Percentiles rank a stretch among this genome's conserved stretches.
These are phyloP conservation scores for Mycena latifolia DNA, from an alignment of 768 basidiomycete species.

Conservation along the genomic window DNA sequence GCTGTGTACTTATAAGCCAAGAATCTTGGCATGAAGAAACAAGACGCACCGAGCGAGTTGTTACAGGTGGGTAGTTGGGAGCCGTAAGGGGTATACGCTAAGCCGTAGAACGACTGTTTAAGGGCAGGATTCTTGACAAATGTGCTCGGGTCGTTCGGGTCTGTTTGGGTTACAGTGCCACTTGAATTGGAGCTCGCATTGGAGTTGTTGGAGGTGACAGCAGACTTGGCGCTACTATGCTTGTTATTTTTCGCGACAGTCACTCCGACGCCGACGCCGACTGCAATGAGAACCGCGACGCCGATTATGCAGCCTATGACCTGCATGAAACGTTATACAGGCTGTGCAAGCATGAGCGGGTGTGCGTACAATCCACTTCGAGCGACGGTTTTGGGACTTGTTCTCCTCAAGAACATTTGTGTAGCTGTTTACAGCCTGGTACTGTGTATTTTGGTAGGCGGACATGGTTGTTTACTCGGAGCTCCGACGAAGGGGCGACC, in stretches of 20 bases:
- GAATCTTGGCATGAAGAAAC: not conserved
- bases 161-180: constrained; percentile 48
- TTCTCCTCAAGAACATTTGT: not conserved
- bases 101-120: constrained; percentile 83
- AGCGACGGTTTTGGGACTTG: constrained; percentile 48
- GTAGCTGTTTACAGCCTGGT: constrained; percentile 22
- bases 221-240: constrained; percentile 40
- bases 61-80: constrained; percentile 80
- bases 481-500: not conserved
- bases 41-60: constrained; percentile 55
- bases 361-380: constrained; percentile 69
- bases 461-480: constrained; percentile 22
- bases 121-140: constrained; percentile 80
- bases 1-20: constrained; percentile 42
- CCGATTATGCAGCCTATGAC: constrained; percentile 58
- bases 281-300: constrained; percentile 8
- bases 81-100: constrained; percentile 88
- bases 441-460: constrained; percentile 22
- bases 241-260: constrained; percentile 68
- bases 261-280: constrained; percentile 65
- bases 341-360: constrained; percentile 7
- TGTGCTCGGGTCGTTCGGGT: constrained; percentile 77
- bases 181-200: constrained; percentile 30
- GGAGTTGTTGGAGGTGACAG: constrained; percentile 24
- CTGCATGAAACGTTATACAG: constrained; percentile 47